These are phyloP conservation scores for Lasiosphaeria hispida DNA, from an alignment of 495 filamentous ascomycete species.

Conservation along the genomic window DNA sequence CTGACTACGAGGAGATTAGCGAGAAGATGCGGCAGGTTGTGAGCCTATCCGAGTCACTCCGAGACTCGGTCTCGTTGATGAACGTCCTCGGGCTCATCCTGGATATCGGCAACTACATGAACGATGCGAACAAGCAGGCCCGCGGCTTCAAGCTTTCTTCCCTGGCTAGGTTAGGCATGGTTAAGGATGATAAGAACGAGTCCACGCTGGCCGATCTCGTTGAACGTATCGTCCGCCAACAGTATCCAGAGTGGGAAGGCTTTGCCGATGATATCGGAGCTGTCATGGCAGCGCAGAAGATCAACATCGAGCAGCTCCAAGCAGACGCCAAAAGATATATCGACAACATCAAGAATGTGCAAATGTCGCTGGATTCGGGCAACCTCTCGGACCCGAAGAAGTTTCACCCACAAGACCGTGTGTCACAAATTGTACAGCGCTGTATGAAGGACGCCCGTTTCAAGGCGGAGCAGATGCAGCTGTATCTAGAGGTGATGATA, in stretches of 20 bases:
- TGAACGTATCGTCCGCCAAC: constrained; percentile 93
- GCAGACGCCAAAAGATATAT: constrained; percentile 91
- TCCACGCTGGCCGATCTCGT: constrained; percentile 93
- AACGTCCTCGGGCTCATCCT: constrained; percentile 94
- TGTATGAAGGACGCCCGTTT: constrained; percentile 94
- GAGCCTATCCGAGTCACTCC: constrained; percentile 78
- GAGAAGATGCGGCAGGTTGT: constrained; percentile 79
- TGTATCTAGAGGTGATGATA: constrained; percentile 91
- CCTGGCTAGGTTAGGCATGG: constrained; percentile 90
- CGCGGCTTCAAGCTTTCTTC: constrained; percentile 97
- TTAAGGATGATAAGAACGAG: constrained; percentile 98
- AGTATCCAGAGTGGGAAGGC: constrained; percentile 92
- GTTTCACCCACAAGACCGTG: constrained; percentile 96
- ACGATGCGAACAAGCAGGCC: constrained; percentile 97
- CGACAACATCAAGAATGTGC: constrained; percentile 89
- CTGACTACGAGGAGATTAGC: constrained; percentile 88
- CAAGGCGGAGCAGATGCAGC: constrained; percentile 93
- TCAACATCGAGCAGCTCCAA: constrained; percentile 91
- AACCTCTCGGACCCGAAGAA: constrained; percentile 96
- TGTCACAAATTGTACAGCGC: constrained; percentile 84
- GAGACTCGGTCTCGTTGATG: constrained; percentile 88
- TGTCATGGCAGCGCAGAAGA: constrained; percentile 80
- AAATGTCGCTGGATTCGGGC: constrained; percentile 84
- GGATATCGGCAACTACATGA: constrained; percentile 99
- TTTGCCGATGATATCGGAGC: constrained; percentile 83